These are phyloP conservation scores for Diplodia corticola DNA, from an alignment of 2,329 filamentous ascomycete genomes.

Conservation along the genomic window DNA sequence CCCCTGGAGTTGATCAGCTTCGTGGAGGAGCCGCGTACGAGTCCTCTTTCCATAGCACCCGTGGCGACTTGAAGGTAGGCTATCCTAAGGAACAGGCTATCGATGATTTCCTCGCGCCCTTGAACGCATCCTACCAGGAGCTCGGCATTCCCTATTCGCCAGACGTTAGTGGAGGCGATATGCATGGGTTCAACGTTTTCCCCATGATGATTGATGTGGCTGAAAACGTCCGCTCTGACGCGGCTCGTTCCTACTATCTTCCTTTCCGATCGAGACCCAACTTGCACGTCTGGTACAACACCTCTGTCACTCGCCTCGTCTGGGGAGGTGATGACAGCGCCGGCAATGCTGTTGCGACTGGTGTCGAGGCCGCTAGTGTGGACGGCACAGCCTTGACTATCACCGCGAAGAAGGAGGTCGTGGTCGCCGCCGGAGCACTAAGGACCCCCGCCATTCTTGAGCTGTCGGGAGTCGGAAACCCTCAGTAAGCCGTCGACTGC, in stretches of 20 bases:
- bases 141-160: constrained; percentile 30
- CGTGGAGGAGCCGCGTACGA: constrained; percentile 32
- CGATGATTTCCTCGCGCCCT: constrained; percentile 9
- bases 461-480: constrained; percentile 27
- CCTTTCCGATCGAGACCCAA: constrained; percentile 43
- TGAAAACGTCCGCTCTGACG: constrained; percentile 46
- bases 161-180: constrained; percentile 30
- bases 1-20: constrained; percentile 29
- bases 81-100: constrained; percentile 23
- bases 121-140: constrained; percentile 31
- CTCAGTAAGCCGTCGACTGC: neutral
- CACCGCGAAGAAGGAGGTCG: constrained; percentile 27
- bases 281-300: constrained; percentile 47
- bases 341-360: constrained; percentile 30
- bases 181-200: constrained; percentile 41
- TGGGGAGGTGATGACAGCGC: constrained; percentile 31
- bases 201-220: constrained; percentile 45
- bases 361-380: neutral
- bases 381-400: neutral
- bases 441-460: constrained; percentile 26
- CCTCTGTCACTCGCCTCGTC: constrained; percentile 43
- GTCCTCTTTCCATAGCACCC: constrained; percentile 27
- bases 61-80: constrained; percentile 28
- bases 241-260: constrained; percentile 52
- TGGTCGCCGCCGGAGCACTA: constrained; percentile 27